These are phyloP conservation scores for Pholiota molesta DNA, from an alignment of 768 basidiomycete genomes.

Conservation along the genomic window DNA sequence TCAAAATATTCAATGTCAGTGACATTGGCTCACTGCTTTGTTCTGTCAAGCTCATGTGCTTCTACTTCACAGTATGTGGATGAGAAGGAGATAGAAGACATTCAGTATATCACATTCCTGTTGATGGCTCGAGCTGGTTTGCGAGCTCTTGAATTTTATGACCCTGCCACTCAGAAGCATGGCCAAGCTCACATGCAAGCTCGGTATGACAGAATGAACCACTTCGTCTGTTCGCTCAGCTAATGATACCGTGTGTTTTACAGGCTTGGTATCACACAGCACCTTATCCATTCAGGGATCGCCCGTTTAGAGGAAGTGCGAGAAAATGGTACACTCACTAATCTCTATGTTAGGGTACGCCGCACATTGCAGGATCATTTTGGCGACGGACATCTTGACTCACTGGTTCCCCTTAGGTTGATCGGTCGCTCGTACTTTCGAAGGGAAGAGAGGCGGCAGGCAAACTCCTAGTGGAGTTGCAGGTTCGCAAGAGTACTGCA, in stretches of 20 bases:
- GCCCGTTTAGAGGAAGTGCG: constrained; percentile 72
- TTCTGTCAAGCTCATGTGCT: constrained; percentile 3
- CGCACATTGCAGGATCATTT: not conserved
- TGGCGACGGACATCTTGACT: constrained; percentile 1
- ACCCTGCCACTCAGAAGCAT: constrained; percentile 79
- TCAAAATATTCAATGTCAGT: constrained; percentile 79
- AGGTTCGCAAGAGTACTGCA: constrained; percentile 85
- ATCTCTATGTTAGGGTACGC: constrained; percentile 71
- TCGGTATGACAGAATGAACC: constrained; percentile 47
- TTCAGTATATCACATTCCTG: constrained; percentile 81
- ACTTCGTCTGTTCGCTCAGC: constrained; percentile 3
- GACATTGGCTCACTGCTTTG: not conserved
- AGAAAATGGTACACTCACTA: constrained; percentile 60
- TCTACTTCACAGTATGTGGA: constrained; percentile 56
- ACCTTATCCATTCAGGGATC: constrained; percentile 72
- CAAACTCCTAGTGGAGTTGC: constrained; percentile 76
- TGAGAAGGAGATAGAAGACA: constrained; percentile 69
- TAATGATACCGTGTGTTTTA: not conserved
- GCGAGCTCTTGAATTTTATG: constrained; percentile 80
- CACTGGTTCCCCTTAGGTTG: constrained; percentile 49
- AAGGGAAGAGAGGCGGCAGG: constrained; percentile 71
- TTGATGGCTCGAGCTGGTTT: constrained; percentile 87
- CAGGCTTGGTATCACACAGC: constrained; percentile 83
- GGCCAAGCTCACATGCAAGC: constrained; percentile 93
- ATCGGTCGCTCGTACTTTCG: constrained; percentile 66